Conservation (phyloP, 306 rosid species). For the Cyamopsis tetragonoloba region DNA sequence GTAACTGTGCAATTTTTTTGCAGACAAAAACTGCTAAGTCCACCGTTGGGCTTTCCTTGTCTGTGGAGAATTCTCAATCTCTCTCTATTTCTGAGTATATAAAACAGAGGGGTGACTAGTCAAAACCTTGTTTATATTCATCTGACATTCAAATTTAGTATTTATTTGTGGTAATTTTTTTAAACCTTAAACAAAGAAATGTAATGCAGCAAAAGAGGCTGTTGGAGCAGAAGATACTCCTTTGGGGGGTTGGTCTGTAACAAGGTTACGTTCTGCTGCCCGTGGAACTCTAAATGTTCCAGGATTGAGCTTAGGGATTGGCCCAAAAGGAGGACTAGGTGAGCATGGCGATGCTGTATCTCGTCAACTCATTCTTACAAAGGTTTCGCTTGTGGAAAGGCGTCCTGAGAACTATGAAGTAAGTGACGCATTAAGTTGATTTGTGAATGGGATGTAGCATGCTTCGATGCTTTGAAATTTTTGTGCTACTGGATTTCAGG, state of each 20-base stretch:
- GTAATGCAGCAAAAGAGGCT: conserved; percentile 80
- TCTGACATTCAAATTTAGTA: conserved; percentile 14
- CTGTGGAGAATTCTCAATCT: conserved; percentile 82
- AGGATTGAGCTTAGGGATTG: conserved; percentile 88
- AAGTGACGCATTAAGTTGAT: conserved; percentile 50
- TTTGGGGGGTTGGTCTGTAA: conserved; percentile 92
- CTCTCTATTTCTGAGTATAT: conserved; percentile 66
- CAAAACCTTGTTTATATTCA: conserved; percentile 16
- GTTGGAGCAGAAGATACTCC: conserved; percentile 99
- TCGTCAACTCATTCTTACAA: conserved; percentile 96
- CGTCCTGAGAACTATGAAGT: conserved; percentile 99
- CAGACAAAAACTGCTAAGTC: conserved; percentile 98
- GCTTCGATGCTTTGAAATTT: background rate
- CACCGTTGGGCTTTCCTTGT: conserved; percentile 71
- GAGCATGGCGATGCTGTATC: conserved; percentile 96
- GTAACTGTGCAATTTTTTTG: conserved; percentile 26
- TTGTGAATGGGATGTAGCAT: background rate
- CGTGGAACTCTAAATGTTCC: conserved; percentile 92
- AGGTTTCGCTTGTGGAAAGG: conserved; percentile 92
- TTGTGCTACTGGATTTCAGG: background rate
- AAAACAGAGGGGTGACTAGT: conserved; percentile 72
- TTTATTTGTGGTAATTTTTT: conserved; percentile 4
- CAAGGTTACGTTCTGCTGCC: conserved; percentile 95
- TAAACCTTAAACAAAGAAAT: conserved; percentile 17
- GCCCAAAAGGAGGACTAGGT: conserved; percentile 98